Base-by-base conservation (phyloP, 2,329 filamentous ascomycete species). In the Podosphaera fusca region DNA sequence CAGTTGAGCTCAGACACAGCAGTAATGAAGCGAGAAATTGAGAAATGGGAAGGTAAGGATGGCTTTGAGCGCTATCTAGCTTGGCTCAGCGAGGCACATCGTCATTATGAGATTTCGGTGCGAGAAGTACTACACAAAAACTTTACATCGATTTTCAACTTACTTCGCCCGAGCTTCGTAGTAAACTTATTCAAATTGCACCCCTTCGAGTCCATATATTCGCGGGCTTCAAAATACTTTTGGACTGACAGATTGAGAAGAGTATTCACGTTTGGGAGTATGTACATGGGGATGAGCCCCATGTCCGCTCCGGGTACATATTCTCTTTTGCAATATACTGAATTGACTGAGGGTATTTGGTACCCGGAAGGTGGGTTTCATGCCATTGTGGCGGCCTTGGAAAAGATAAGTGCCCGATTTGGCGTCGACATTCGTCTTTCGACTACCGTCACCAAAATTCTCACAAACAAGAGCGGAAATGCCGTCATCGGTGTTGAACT, bases 261-360 rank as follows among this genome's bases (percentile, higher is more conserved):
- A 33, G 82, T 84, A 0, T 87, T 87, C 61, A 87, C 84, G 0
- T 87, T 87, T 68, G 82, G 79, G 30, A 86, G 81, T 63, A 88
- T 87, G 84, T 87, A 88, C 64, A 84, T 87, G 80, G 84, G 84
- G 0, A 87, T 87, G 84, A 81, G 75, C 57, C 84, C 84, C 0
- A 87, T 84, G 65, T 81, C 85, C 64, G 83, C 84, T 0, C 84
- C 84, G 0, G 82, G 80, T 2, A 87, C 84, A 1, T 87, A 87
- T 69, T 81, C 76, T 54, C 67, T 87, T 59, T 70, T 87, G 55
- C 84, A 87, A 68, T 87, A 87, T 66, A 84, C 84, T 0, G 84
- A 87, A 69, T 69, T 86, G 36, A 80, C 81, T 0, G 82, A 88
- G 69, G 84, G 84, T 0, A 85, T 88, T 49, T 84, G 82, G 79